Percentiles rank a stretch among this genome's conserved stretches.
These are phyloP conservation scores for Cytospora leucostoma DNA, from an alignment of 2,329 filamentous ascomycete genomes.

Conservation along the genomic window DNA sequence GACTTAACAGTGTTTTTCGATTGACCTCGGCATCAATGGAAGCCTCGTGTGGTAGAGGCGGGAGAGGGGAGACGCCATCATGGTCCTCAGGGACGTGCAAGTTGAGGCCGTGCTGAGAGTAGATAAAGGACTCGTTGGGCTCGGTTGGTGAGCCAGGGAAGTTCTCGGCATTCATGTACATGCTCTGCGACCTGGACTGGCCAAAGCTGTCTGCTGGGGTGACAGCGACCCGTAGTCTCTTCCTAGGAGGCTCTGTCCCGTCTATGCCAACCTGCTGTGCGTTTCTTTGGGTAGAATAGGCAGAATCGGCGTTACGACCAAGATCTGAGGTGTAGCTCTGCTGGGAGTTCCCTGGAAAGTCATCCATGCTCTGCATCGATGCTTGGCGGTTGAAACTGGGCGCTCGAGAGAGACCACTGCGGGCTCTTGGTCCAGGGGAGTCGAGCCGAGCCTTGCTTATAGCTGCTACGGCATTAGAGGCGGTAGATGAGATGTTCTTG, in stretches of 20 bases:
- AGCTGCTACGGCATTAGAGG: conserved; percentile 89
- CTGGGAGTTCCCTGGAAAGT: conserved; percentile 75
- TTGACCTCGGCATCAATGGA: conserved; percentile 74
- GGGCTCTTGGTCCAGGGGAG: conserved; percentile 72
- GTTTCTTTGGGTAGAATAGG: conserved; percentile 62
- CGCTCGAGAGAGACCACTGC: conserved; percentile 61
- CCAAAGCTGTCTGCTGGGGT: conserved; percentile 61
- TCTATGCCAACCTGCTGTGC: conserved; percentile 51
- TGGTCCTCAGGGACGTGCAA: conserved; percentile 44
- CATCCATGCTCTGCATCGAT: conserved; percentile 69
- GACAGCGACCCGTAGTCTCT: conserved; percentile 65
- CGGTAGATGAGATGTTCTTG: conserved; percentile 92
- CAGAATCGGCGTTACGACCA: conserved; percentile 70
- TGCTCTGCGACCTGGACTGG: conserved; percentile 44
- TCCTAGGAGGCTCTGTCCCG: conserved; percentile 74
- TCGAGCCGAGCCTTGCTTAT: conserved; percentile 96
- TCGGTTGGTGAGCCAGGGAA: conserved; percentile 76
- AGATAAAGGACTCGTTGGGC: conserved; percentile 77
- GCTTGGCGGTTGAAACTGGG: conserved; percentile 71
- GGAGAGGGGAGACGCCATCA: conserved; percentile 61
- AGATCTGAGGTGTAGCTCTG: conserved; percentile 80
- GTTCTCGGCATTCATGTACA: conserved; percentile 50
- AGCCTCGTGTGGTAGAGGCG: conserved; percentile 63
- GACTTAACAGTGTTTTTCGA: conserved; percentile 75
- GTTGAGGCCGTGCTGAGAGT: conserved; percentile 54